These are phyloP conservation scores for Limnomonas spitsbergensis DNA, from an alignment of 139 green algal species.

Conservation along the genomic window DNA sequence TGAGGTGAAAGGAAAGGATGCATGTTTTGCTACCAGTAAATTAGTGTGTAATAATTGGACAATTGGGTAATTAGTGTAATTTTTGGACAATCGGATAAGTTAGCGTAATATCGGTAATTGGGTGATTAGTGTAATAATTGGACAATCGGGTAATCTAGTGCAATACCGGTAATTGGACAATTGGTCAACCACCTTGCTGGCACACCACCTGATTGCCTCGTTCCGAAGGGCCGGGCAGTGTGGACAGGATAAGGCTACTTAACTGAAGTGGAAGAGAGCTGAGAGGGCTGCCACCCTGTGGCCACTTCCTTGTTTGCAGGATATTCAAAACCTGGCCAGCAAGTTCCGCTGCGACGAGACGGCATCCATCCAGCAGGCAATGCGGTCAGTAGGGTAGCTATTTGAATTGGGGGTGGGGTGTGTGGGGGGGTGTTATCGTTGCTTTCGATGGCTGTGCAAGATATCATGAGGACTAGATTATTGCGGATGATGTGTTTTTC, in stretches of 20 bases:
- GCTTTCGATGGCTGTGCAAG: neutral
- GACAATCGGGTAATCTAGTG: neutral
- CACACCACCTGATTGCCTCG: too few species aligned
- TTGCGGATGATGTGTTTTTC: neutral
- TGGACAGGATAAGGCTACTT: neutral
- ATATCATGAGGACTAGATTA: neutral
- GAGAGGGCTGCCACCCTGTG: neutral
- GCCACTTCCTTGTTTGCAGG: neutral
- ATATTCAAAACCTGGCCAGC: slow-evolving; percentile 39
- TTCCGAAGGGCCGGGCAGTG: too few species aligned
- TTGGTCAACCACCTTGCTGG: too few species aligned
- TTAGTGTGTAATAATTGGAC: neutral
- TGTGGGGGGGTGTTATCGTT: neutral
- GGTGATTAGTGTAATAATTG: neutral
- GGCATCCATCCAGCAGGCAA: slow-evolving; percentile 41
- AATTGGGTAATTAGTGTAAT: neutral
- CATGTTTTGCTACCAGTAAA: neutral
- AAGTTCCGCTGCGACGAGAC: slow-evolving; percentile 49
- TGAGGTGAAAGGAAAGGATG: neutral
- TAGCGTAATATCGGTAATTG: too few species aligned
- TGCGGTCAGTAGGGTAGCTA: slow-evolving; percentile 36
- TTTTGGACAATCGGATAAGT: neutral
- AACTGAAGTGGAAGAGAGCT: neutral
- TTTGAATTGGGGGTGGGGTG: neutral
- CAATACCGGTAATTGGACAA: too few species aligned